Evolutionary conservation across 169 alveolate genomes (phyloP), one percentile per base, ranked within the genome.

Genomic region (Cryptosporidium sp.): DNA sequence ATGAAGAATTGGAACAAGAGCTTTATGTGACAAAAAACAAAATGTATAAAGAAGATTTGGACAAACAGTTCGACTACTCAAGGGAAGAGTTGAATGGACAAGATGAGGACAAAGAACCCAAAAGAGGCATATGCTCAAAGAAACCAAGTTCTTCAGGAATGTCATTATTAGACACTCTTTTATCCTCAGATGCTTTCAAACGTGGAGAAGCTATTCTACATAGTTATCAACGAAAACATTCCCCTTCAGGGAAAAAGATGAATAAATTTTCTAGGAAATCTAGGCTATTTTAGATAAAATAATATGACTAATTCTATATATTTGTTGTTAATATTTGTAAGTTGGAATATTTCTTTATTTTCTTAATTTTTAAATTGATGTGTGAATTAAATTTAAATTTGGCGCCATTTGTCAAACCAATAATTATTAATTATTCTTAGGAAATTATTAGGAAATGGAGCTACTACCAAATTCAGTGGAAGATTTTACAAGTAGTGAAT

Each of bases 181-280:
- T 65, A 29, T 80, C 89, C 39, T 80, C 89, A 7, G 75, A 62
- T 35, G 89, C 89, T 10, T 80, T 23, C 51, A 80, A 80, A 65
- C 73, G 89, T 4, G 70, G 89, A n/a, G 60, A 62, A 65, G 62
- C 70, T 9, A 39, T 42, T 42, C 16, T 80, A n/a, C 35, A 61
- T 16, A 61, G 37, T 9, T 42, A 44, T 39, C 23, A 42, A n/a
- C 89, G 68, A 16, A 80, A 45, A 62, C 21, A 62, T 8, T 42
- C 60, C 42, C 60, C 39, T 29, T 70, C 65, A 23, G 5, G 21
- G 0, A 70, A 31, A 26, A 70, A 29, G 14, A n/a, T 12, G 6
- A 70, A 29, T 21, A 70, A 29, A 23, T 10, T 70, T 6, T 70
- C 44, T 45, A 45, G 84, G 35, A 70, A 70, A 23, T 37, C 31